Conservation (phyloP, 352 stramenopile species). For the Pythium plurisporium region DNA sequence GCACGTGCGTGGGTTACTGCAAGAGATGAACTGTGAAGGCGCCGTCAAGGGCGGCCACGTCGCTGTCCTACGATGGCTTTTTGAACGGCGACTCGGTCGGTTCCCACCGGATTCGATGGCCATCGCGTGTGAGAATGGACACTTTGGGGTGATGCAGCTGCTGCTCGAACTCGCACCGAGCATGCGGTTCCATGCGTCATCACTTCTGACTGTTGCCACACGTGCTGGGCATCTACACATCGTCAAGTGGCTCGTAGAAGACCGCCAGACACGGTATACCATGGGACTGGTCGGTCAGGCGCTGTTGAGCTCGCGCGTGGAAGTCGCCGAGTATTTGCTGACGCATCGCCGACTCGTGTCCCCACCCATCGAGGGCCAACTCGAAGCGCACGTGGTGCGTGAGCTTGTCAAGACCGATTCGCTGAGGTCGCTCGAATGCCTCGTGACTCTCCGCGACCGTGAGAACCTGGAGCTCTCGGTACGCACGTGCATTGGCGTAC, state of each 20-base stretch:
- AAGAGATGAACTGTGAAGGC: conserved; percentile 3
- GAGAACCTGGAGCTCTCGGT: neutral
- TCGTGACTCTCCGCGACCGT: neutral
- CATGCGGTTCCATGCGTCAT: too few relatives aligned
- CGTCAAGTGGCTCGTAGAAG: conserved; percentile 5
- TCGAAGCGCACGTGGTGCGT: neutral
- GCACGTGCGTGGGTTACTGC: neutral
- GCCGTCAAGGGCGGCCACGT: neutral
- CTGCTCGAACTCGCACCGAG: too few relatives aligned
- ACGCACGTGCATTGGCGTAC: neutral
- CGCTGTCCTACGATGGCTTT: neutral
- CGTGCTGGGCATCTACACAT: neutral
- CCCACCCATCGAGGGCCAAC: too few relatives aligned
- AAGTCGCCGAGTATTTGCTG: conserved; percentile 5
- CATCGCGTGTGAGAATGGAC: neutral
- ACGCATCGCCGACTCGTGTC: neutral
- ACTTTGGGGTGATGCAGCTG: neutral
- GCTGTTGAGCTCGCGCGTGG: neutral
- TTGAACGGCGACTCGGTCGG: neutral
- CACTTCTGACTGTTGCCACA: too few relatives aligned
- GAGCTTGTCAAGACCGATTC: conserved; percentile 1
- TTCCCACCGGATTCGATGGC: neutral
- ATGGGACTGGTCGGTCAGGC: neutral
- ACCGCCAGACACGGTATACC: neutral
- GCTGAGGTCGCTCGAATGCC: neutral